Evolutionary conservation across 495 filamentous ascomycete species (phyloP).

Genomic region (Jackrogersella minutella): DNA sequence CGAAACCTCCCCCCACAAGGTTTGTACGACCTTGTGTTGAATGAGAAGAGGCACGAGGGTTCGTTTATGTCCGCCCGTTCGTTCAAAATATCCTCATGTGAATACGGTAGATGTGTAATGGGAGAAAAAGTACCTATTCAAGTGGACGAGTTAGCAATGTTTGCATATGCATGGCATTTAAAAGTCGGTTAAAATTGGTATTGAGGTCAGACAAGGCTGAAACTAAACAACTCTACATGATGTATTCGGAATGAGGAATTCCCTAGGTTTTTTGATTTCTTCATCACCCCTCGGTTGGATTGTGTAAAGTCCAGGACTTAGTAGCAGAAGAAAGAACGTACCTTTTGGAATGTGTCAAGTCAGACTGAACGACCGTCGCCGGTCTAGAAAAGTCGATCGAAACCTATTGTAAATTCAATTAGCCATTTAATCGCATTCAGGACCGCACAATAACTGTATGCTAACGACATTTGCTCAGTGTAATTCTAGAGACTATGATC

Average conservation of each 20-base stretch:
- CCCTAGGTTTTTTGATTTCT: slow-evolving; percentile 78
- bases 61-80: slow-evolving; percentile 98
- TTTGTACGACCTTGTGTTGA: slow-evolving; percentile 85
- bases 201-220: slow-evolving; percentile 96
- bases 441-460: not conserved
- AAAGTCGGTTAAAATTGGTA: slow-evolving; percentile 38
- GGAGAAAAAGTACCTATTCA: slow-evolving; percentile 63
- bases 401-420: slow-evolving; percentile 14
- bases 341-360: slow-evolving; percentile 32
- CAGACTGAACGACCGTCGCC: not conserved
- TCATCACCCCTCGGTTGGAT: slow-evolving; percentile 73
- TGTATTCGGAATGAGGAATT: slow-evolving; percentile 97
- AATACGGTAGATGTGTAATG: slow-evolving; percentile 32
- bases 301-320: slow-evolving; percentile 2
- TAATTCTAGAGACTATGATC: slow-evolving; percentile 73
- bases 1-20: slow-evolving; percentile 72
- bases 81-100: slow-evolving; percentile 92
- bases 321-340: slow-evolving; percentile 23
- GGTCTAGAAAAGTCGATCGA: not conserved
- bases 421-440: not conserved
- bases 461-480: slow-evolving; percentile 62
- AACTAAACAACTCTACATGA: slow-evolving; percentile 92
- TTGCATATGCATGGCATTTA: slow-evolving; percentile 38
- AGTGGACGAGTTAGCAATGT: slow-evolving; percentile 49
- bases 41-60: slow-evolving; percentile 67